Evolutionary conservation across 306 rosid genomes (phyloP).

Genomic region (Urtica urens): DNA sequence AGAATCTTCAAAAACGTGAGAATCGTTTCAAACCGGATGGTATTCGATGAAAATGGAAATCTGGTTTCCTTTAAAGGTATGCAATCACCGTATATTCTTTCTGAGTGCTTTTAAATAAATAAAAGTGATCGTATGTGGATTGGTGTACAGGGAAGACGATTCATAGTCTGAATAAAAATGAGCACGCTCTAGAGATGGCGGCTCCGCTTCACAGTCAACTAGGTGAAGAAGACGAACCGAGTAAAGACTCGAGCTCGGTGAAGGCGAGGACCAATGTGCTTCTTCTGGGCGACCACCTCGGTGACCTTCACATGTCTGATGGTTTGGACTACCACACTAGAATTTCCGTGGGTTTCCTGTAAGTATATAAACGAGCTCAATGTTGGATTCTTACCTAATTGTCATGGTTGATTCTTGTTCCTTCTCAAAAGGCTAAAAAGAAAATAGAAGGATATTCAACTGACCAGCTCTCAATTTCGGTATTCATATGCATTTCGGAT

Average conservation of each 20-base stretch:
- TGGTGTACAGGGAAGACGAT: constrained; percentile 63
- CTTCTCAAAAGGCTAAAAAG: not conserved
- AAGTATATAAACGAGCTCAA: constrained; percentile 27
- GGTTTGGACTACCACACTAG: constrained; percentile 74
- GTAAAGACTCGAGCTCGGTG: constrained; percentile 40
- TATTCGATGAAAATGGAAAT: constrained; percentile 44
- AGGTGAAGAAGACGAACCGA: constrained; percentile 43
- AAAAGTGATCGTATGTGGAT: constrained; percentile 6
- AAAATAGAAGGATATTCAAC: not conserved
- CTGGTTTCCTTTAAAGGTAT: constrained; percentile 76
- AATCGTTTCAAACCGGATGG: constrained; percentile 83
- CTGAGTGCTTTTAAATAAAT: not conserved
- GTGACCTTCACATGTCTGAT: constrained; percentile 91
- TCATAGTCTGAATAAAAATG: constrained; percentile 86
- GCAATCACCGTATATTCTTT: not conserved
- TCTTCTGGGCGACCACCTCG: constrained; percentile 87
- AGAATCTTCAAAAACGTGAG: constrained; percentile 65
- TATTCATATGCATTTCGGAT: too few species aligned
- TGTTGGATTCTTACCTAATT: too few species aligned
- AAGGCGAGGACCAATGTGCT: constrained; percentile 77
- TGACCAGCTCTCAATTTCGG: not conserved
- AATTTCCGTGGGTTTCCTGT: constrained; percentile 83
- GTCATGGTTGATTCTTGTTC: not conserved
- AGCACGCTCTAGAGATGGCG: constrained; percentile 93
- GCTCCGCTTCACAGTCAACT: constrained; percentile 63